Evolutionary conservation across 345 rosid genomes (phyloP).

Genomic region (Mangifera indica): DNA sequence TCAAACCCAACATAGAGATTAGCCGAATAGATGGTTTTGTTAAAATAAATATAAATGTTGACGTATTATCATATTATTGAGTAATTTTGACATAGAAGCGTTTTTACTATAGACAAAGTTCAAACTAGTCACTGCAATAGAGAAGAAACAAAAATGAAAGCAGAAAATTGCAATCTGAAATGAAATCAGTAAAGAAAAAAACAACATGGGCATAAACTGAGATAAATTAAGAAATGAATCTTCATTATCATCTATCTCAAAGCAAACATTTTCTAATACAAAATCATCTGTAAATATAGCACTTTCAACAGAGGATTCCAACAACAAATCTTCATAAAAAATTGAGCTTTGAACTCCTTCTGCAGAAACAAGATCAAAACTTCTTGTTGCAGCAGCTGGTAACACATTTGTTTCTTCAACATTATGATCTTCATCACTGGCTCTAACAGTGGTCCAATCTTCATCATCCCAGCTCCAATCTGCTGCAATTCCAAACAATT

Average conservation of each 20-base stretch:
- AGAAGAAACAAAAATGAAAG: neutral
- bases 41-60: too few relatives aligned
- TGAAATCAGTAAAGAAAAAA: neutral
- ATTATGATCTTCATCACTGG: constrained; percentile 15
- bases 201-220: neutral
- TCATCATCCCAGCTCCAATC: constrained; percentile 39
- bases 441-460: constrained; percentile 76
- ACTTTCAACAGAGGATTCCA: constrained; percentile 30
- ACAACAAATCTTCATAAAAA: constrained; percentile 34
- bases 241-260: constrained; percentile 19
- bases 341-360: constrained; percentile 41
- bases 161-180: neutral
- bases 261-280: constrained; percentile 34
- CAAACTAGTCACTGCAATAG: neutral
- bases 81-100: too few relatives aligned
- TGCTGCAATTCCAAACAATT: constrained; percentile 33
- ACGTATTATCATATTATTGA: too few relatives aligned
- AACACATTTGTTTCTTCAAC: constrained; percentile 32
- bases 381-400: constrained; percentile 13
- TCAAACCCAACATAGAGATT: neutral
- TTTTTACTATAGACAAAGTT: too few relatives aligned
- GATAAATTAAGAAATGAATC: constrained; percentile 25
- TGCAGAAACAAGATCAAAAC: constrained; percentile 22
- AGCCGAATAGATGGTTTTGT: neutral
- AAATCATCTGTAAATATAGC: constrained; percentile 23